Base-by-base conservation (phyloP, 1,139 yeast genomes). In the Zygosaccharomyces sapae region DNA sequence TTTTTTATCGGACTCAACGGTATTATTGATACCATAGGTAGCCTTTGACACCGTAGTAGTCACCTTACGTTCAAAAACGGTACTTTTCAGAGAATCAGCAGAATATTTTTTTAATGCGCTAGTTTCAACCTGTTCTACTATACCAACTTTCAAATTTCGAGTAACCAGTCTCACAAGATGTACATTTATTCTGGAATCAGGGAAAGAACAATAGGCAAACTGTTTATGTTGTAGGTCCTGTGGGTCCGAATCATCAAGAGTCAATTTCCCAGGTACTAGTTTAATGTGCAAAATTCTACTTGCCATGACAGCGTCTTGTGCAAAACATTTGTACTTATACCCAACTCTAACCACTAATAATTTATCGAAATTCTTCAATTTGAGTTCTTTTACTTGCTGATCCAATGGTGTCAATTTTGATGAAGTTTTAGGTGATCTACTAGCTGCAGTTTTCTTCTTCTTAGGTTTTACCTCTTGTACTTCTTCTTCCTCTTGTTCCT, bases 341-440 rank as follows among this genome's bases (percentile, higher is more conserved):
- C 98, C 98, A 5, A 86, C 94, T 62, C 92, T 94, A 20, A 92
- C 75, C 0, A 92, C 81, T 5, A 92, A 70, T 1, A 92, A 57
- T 41, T 86, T 85, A 53, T 87, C 95, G 41, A 66, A 63, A 61
- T 90, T 71, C 1, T 68, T 62, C 4, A 66, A 58, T 57, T 88
- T 88, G 44, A 92, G 68, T 3, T 79, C 81, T 20, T 81, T 69
- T 48, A 82, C 81, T 62, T 90, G 97, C 50, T 76, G 76, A 56
- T 89, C 97, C 42, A 89, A 68, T 0, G 97, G 96, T 0, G 96
- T 90, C 43, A 81, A 64, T 44, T 70, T 52, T 10, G 42, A 19
- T 13, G 48, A 44, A 1, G 45, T 6, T n/a, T 41, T 47, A 1
- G 35, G 42, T 9, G 4, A 2, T 37, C 18, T 37, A 5, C 13